Evolutionary conservation across 169 alveolate species (phyloP).

Genomic region (Cryptosporidium bovis): DNA sequence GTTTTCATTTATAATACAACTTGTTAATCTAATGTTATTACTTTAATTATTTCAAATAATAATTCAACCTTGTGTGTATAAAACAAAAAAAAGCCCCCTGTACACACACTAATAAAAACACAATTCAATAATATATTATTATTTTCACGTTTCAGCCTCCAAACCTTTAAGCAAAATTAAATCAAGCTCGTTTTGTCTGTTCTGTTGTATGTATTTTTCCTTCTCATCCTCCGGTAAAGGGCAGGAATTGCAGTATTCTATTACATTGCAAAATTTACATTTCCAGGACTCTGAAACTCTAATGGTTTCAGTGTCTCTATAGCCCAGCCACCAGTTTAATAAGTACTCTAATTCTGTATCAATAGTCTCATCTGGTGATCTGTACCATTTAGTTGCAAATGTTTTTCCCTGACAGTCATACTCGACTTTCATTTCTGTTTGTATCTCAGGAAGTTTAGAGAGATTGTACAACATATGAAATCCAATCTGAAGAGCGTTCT

Average conservation of each 20-base stretch:
- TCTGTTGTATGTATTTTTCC: constrained; percentile 37
- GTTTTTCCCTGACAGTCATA: constrained; percentile 68
- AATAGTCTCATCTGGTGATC: constrained; percentile 22
- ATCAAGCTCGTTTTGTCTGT: constrained; percentile 41
- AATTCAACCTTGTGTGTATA: not conserved
- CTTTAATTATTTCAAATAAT: not conserved
- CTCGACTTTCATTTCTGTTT: constrained; percentile 62
- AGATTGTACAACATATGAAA: constrained; percentile 8
- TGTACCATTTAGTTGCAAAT: constrained; percentile 68
- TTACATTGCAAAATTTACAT: constrained; percentile 60
- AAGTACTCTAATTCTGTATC: constrained; percentile 45
- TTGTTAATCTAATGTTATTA: not conserved
- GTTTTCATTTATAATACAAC: not conserved
- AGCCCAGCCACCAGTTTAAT: constrained; percentile 65
- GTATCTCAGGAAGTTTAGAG: constrained; percentile 44
- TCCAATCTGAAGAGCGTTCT: constrained; percentile 36
- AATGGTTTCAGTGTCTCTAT: constrained; percentile 40
- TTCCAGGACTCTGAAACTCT: constrained; percentile 58
- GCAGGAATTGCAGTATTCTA: constrained; percentile 46
- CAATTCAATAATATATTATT: not conserved
- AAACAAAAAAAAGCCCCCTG: not conserved
- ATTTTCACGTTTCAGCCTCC: not conserved
- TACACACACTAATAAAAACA: not conserved
- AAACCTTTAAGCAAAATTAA: constrained; percentile 38
- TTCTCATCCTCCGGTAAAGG: constrained; percentile 39